These are phyloP conservation scores for Helotiales sp. DNA, from an alignment of 2,329 filamentous ascomycete species.

Conservation along the genomic window DNA sequence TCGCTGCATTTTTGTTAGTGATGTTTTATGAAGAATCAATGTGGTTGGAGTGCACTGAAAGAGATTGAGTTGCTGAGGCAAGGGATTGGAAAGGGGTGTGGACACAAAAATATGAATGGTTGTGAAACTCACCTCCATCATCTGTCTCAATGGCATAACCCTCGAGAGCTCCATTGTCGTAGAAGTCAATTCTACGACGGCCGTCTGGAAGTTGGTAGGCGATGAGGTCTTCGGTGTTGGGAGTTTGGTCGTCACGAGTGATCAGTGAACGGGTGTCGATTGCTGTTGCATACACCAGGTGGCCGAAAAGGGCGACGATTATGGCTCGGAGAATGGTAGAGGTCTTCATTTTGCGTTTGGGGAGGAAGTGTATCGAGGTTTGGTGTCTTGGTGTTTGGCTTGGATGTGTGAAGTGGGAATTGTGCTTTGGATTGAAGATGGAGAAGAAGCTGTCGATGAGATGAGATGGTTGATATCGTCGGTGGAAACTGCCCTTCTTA, in stretches of 20 bases:
- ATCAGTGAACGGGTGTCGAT: neutral
- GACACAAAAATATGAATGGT: too few relatives aligned
- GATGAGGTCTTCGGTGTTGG: neutral
- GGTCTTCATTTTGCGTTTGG: conserved; percentile 6
- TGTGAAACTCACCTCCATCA: neutral
- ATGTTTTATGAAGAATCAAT: neutral
- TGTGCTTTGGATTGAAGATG: neutral
- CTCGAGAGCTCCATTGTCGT: conserved; percentile 8
- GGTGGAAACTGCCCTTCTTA: neutral
- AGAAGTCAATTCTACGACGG: conserved; percentile 7
- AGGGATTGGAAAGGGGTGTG: too few relatives aligned
- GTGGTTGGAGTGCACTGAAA: too few relatives aligned
- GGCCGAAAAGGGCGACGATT: neutral
- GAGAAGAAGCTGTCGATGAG: neutral
- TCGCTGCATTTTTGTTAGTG: neutral
- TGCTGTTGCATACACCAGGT: neutral
- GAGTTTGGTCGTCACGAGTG: neutral
- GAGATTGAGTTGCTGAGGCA: too few relatives aligned
- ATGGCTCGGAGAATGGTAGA: neutral
- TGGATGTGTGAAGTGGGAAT: neutral
- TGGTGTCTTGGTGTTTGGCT: neutral
- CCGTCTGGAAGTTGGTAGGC: conserved; percentile 7
- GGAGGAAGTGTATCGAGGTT: too few relatives aligned
- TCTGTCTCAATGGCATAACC: conserved; percentile 6
- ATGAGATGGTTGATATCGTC: neutral